Base-by-base conservation (phyloP, 768 basidiomycete genomes). In the Rossbeevera mucosa region DNA sequence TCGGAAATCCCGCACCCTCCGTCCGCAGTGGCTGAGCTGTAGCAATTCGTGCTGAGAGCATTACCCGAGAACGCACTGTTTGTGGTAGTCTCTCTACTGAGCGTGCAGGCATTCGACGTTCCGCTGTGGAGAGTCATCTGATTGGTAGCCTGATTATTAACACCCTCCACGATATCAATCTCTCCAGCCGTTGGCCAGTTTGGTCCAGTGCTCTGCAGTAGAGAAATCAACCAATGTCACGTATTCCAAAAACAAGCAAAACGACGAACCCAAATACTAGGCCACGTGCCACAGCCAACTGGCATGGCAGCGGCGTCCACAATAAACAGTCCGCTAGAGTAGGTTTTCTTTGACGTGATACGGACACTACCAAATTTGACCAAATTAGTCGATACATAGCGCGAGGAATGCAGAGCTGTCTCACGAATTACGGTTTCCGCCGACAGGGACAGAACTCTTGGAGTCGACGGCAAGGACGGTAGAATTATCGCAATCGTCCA, bases 111-210 rank as follows among this genome's bases (percentile, higher is more conserved):
- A 31, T 72, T 74, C 13, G 62, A 64, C 7, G 67, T 61, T 7
- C 76, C 71, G 18, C 78, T 83, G 64, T 90, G 88, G 5, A 89
- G 72, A 1, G 86, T 81, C 65, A 80, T 79, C 53, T 82, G 84
- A 57, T 91, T 88, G 25, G 64, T 70, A 1, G 67, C 54, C 61
- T 79, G 75, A 22, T 76, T 60, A 58, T 90, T 80, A 49, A 90
- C 85, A 16, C 86, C 85, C 62, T 91, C 89, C 8, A 90, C 64
- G 47, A 88, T 77, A 60, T 91, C 89, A 44, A 88, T 83, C 65
- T 90, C 86, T 53, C 81, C 82, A 22, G 54, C 67, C 21, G 29
- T 16, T 4, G 81, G 81, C 82, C 82, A 84, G 42, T 75, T 60
- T 2, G 76, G 72, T 7, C 81, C 80, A 41, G 74, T 71, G 3